Conservation (phyloP, 2,329 filamentous ascomycete species). For the Colletotrichum sp. region DNA sequence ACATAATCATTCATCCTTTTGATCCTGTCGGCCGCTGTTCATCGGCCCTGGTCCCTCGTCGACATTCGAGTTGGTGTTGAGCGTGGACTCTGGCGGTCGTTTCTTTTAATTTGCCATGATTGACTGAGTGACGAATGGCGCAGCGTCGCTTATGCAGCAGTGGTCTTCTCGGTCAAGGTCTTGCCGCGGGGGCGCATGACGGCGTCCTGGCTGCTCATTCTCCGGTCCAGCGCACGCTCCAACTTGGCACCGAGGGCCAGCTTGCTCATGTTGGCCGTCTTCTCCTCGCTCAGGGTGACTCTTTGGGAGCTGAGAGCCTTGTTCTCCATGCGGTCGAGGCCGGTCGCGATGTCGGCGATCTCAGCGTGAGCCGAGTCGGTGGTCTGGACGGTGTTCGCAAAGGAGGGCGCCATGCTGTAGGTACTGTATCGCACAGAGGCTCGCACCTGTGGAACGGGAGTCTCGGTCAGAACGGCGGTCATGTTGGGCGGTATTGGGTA, state of each 20-base stretch:
- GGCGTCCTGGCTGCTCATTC: slow-evolving; percentile 90
- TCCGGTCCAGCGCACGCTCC: slow-evolving; percentile 82
- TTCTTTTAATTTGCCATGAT: neutral
- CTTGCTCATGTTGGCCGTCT: slow-evolving; percentile 83
- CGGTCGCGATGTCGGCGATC: slow-evolving; percentile 74
- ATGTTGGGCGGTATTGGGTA: neutral
- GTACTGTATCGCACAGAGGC: slow-evolving; percentile 64
- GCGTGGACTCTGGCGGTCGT: neutral
- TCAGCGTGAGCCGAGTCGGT: slow-evolving; percentile 62
- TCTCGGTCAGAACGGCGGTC: slow-evolving; percentile 8
- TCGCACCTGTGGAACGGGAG: slow-evolving; percentile 44
- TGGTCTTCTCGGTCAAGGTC: slow-evolving; percentile 40
- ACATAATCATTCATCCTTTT: neutral
- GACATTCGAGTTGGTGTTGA: neutral
- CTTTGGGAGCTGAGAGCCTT: slow-evolving; percentile 84
- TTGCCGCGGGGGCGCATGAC: slow-evolving; percentile 70
- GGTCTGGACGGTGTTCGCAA: slow-evolving; percentile 63
- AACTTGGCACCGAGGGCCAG: slow-evolving; percentile 89
- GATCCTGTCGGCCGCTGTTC: neutral
- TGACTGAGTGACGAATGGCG: neutral
- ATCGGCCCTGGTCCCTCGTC: neutral
- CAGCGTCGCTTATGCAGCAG: neutral
- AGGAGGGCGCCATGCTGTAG: slow-evolving; percentile 63
- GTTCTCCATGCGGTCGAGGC: slow-evolving; percentile 88
- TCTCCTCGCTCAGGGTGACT: slow-evolving; percentile 78